Conservation (phyloP, 2,329 filamentous ascomycete genomes). For the Fusarium chaquense region DNA sequence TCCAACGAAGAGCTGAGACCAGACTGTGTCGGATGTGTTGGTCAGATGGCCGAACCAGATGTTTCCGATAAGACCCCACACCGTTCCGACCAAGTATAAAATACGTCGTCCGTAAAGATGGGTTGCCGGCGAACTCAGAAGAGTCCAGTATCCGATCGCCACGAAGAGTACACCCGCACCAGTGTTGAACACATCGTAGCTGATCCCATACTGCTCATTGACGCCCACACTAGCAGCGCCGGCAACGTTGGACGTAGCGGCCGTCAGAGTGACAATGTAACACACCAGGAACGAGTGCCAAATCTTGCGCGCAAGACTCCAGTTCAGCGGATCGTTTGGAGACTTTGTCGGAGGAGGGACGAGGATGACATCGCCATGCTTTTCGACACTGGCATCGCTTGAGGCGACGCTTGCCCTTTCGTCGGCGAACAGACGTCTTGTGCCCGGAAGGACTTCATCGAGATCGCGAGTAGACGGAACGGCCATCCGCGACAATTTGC, state of each 20-base stretch:
- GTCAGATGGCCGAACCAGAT: constrained; percentile 65
- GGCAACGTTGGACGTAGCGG: constrained; percentile 67
- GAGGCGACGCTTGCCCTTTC: constrained; percentile 45
- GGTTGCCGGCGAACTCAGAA: constrained; percentile 65
- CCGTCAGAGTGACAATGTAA: constrained; percentile 66
- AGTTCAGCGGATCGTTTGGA: constrained; percentile 66
- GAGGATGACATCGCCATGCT: constrained; percentile 61
- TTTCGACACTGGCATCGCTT: constrained; percentile 43
- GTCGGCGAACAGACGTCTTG: constrained; percentile 47
- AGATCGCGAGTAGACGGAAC: constrained; percentile 32
- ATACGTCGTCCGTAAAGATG: constrained; percentile 67
- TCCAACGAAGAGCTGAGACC: constrained; percentile 68
- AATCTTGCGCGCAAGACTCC: constrained; percentile 60
- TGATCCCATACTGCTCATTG: constrained; percentile 63
- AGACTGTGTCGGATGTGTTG: constrained; percentile 60
- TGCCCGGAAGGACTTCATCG: constrained; percentile 49
- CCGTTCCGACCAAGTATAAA: constrained; percentile 65
- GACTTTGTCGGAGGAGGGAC: constrained; percentile 65
- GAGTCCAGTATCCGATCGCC: constrained; percentile 67
- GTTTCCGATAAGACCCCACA: constrained; percentile 62
- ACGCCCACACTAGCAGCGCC: constrained; percentile 64
- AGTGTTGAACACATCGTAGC: constrained; percentile 65
- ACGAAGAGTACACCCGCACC: constrained; percentile 68
- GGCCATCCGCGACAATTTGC: constrained; percentile 38
- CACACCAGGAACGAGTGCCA: constrained; percentile 65